A percentile compares a stretch with the other conserved stretches of the same genome.
phyloP scores from a whole-genome alignment of 179 eudicot genomes.

The Nepenthes alata region DNA sequence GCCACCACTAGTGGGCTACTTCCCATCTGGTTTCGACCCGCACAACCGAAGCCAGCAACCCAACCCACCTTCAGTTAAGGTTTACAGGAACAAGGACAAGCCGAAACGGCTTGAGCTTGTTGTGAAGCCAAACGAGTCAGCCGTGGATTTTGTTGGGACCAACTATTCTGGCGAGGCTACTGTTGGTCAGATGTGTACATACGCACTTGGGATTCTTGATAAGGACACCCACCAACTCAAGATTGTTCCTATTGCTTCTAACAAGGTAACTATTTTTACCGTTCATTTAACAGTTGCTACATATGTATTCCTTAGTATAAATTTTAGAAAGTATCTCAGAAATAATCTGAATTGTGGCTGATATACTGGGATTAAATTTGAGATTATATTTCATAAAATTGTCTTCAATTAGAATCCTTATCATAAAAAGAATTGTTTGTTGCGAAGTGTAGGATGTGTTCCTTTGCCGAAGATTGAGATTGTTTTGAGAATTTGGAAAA shows the following conservation, averaged over 20 bases:
- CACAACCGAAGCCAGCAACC: constrained; percentile 1
- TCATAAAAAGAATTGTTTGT: no score
- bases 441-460: no score
- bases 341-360: no score
- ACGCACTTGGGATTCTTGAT: constrained; percentile 51
- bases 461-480: no score
- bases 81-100: constrained; percentile 25
- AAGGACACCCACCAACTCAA: constrained; percentile 34
- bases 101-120: constrained; percentile 47
- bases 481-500: no score
- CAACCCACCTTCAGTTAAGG: constrained; percentile 17
- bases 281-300: no score
- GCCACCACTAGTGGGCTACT: constrained; percentile 51
- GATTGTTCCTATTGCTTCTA: constrained; percentile 55
- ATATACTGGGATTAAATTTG: no score
- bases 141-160: constrained; percentile 51
- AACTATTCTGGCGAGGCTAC: constrained; percentile 8
- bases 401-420: no score
- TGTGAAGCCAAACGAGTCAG: constrained; percentile 31
- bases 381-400: no score
- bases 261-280: constrained; percentile 35
- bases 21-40: constrained; percentile 60
- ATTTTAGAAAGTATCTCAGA: no score
- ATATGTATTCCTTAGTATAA: no score
- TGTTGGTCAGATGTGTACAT: constrained; percentile 23